These are phyloP conservation scores for Penicillium sp. DNA, from an alignment of 2,329 filamentous ascomycete species.

Conservation along the genomic window DNA sequence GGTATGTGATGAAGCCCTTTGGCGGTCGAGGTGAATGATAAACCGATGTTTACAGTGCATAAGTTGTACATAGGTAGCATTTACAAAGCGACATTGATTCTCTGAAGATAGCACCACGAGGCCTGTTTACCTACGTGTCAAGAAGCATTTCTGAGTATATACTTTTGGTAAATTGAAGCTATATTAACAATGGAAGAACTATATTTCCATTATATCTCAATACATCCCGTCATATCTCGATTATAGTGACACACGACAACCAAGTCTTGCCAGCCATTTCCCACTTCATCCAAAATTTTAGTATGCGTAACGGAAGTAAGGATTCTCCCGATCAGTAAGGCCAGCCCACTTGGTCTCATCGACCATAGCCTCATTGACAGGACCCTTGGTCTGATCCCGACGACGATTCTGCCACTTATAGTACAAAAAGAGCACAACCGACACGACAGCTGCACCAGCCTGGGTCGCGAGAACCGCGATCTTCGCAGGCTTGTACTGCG, in stretches of 20 bases:
- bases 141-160: not conserved
- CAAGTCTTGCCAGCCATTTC: not conserved
- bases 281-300: conserved; percentile 10
- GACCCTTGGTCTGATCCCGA: conserved; percentile 19
- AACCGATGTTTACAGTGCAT: too few species aligned
- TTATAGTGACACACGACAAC: not conserved
- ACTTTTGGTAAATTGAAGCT: not conserved
- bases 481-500: conserved; percentile 45
- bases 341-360: conserved; percentile 35
- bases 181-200: not conserved
- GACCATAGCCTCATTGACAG: conserved; percentile 16
- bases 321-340: conserved; percentile 38
- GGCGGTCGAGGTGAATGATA: conserved; percentile 22
- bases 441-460: conserved; percentile 31
- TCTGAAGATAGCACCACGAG: not conserved
- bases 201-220: not conserved
- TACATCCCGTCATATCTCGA: not conserved
- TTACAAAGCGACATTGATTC: not conserved
- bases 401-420: conserved; percentile 36
- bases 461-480: conserved; percentile 45
- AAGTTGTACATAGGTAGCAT: too few species aligned
- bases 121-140: too few species aligned
- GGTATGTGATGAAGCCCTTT: conserved; percentile 36
- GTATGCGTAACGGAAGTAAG: conserved; percentile 38
- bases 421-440: conserved; percentile 31